phyloP scores from a whole-genome alignment of 495 filamentous ascomycete species.

The Eremomyces bilateralis region DNA sequence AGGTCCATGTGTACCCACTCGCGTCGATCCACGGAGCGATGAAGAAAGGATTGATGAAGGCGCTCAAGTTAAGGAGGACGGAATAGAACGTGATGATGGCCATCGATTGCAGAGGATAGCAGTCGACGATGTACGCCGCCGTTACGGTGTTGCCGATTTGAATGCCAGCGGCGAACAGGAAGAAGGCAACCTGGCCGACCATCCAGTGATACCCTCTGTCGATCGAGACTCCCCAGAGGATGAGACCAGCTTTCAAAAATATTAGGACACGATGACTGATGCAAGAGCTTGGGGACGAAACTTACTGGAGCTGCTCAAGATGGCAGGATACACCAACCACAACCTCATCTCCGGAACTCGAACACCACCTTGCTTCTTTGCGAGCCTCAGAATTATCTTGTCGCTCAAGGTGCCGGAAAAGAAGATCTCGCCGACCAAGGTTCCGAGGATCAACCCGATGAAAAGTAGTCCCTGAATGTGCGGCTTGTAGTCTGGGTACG shows the following conservation, averaged over 20 bases:
- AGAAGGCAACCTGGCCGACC: conserved; percentile 37
- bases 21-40: conserved; percentile 31
- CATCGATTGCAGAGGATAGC: conserved; percentile 35
- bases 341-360: conserved; percentile 35
- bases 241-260: conserved; percentile 9
- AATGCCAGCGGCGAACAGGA: conserved; percentile 34
- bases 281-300: not conserved
- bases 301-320: conserved; percentile 25
- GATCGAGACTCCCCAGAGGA: conserved; percentile 36
- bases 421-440: conserved; percentile 29
- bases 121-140: conserved; percentile 34
- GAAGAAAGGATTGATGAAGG: conserved; percentile 33
- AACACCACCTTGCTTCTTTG: conserved; percentile 24
- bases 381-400: conserved; percentile 24
- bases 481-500: conserved; percentile 29
- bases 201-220: conserved; percentile 37
- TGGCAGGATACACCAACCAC: conserved; percentile 36
- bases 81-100: conserved; percentile 38
- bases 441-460: conserved; percentile 34
- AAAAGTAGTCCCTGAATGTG: conserved; percentile 37
- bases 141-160: conserved; percentile 38
- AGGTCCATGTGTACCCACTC: conserved; percentile 34
- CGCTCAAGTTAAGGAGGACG: conserved; percentile 34
- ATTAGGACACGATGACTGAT: not conserved
- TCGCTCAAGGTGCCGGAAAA: conserved; percentile 35